Evolutionary conservation across 345 rosid genomes (phyloP), one percentile per base, ranked within the genome.

Genomic region (Raphanus raphanistrum): DNA sequence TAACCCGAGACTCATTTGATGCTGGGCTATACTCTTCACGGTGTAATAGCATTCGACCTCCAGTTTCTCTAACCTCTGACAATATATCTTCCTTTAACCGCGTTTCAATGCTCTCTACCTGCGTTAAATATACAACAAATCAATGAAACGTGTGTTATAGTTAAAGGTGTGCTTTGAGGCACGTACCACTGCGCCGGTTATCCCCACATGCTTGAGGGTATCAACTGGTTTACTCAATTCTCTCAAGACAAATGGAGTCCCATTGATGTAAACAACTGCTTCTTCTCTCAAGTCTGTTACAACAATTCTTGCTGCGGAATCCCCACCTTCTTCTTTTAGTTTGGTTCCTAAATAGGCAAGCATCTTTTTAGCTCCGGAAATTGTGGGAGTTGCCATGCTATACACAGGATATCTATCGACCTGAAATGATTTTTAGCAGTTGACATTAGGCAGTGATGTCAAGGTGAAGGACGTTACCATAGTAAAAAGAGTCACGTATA

Each of bases 371-470:
- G 98, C 97, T 66, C 92, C 98, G 13, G 83, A 71, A 68, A 88
- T 88, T 71, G 95, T 89, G 79, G 98, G 99, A 80, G 98, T 90
- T 64, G 98, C 99, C 99, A 94, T 92, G 84, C 98, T 94, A 83
- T 90, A 94, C 76, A 92, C 95, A 55, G 97, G 97, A 75, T 87
- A 90, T 72, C 89, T 91, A 80, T 90, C 97, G 67, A 90, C 99
- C 98, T 94, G 82, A 69, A 63, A 79, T 57, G 15, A 57, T 25
- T 57, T 29, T 13, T 35, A 2, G 17, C 12, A 3, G 6, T 25
- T 57, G 6, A 36, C 8, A 26, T 35, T 8, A 33, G 48, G 32
- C 4, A 12, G 33, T 7, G 25, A 12, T n/a, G 10, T 4, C 33
- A 35, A 13, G 26, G 32, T 6, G 31, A 71, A 58, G n/a, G 29